Base-by-base conservation (phyloP, 495 filamentous ascomycete species). In the Copromyces sp. region DNA sequence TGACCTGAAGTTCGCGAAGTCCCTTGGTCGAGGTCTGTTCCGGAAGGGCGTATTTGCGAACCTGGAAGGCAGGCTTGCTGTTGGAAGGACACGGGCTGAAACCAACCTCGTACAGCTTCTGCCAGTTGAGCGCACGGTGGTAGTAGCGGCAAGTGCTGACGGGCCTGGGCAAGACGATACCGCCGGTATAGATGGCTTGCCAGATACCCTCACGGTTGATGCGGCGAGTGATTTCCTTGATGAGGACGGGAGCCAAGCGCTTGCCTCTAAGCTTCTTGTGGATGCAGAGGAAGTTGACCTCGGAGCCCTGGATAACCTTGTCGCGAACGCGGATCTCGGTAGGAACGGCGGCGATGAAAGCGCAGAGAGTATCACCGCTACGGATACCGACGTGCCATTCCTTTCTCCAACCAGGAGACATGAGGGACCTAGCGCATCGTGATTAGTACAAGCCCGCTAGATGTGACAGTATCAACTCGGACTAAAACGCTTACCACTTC, bases 221-320 rank as follows among this genome's bases (percentile, higher is more conserved):
- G 68, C 93, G 88, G 24, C 95, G 90, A 11, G 95, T 98, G 78
- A 99, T 94, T 79, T 98, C 95, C 79, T 98, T 96, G 83, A 99
- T 99, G 47, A 99, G 87, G 4, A 97, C 91, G 0, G 95, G 95
- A 0, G 95, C 88, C 45, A 99, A 87, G 12, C 96, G 90, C 82
- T 99, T 98, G 16, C 91, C 89, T 53, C 96, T 92, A 9, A 99
- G 89, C 82, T 98, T 98, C 86, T 97, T 98, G 86, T 98, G 96
- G 74, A 98, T 89, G 80, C 93, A 96, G 70, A 99, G 91, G 85
- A 97, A 98, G 83, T 99, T 98, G 83, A 98, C 94, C 80, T 99
- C 95, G 40, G 91, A 94, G 71, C 90, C 89, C 70, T 89, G 89
- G 75, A 98, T 80, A 68, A 86, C 82, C 68, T 92, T 91, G 68